A percentile compares a stretch with the other conserved stretches of the same genome.
These are phyloP conservation scores for Chaetoscypha palmicola DNA, from an alignment of 2,329 filamentous ascomycete species.

Conservation along the genomic window DNA sequence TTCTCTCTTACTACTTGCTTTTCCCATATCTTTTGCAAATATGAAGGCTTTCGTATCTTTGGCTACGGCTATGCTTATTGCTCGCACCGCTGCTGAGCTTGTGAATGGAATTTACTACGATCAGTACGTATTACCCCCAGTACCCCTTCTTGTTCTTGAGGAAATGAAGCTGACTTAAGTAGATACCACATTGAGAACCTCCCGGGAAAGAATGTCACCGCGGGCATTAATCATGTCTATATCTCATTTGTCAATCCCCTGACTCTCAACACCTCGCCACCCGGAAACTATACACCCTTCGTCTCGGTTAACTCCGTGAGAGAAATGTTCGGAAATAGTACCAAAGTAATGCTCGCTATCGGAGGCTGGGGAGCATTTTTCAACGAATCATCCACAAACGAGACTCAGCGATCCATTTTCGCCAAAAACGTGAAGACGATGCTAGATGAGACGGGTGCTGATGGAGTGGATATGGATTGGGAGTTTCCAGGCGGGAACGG, in stretches of 20 bases:
- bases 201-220: slow-evolving; percentile 15
- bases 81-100: too few species aligned
- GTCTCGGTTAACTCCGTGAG: slow-evolving; percentile 13
- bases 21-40: too few species aligned
- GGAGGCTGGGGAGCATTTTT: slow-evolving; percentile 69
- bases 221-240: slow-evolving; percentile 17
- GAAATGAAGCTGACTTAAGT: too few species aligned
- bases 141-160: too few species aligned
- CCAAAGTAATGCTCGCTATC: slow-evolving; percentile 64
- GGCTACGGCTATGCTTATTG: too few species aligned
- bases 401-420: slow-evolving; percentile 48
- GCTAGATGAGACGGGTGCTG: slow-evolving; percentile 54
- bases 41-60: too few species aligned
- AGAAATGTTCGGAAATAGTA: slow-evolving; percentile 36
- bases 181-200: slow-evolving; percentile 10
- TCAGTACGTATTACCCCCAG: too few species aligned
- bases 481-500: slow-evolving; percentile 62
- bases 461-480: slow-evolving; percentile 49
- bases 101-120: too few species aligned
- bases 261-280: slow-evolving; percentile 12
- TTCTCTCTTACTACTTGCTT: too few species aligned
- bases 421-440: slow-evolving; percentile 57
- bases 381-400: slow-evolving; percentile 45
- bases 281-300: slow-evolving; percentile 19
- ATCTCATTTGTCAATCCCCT: slow-evolving; percentile 20